Evolutionary conservation across 495 filamentous ascomycete species (phyloP).

Genomic region (Hapsidospora chrysogenum): DNA sequence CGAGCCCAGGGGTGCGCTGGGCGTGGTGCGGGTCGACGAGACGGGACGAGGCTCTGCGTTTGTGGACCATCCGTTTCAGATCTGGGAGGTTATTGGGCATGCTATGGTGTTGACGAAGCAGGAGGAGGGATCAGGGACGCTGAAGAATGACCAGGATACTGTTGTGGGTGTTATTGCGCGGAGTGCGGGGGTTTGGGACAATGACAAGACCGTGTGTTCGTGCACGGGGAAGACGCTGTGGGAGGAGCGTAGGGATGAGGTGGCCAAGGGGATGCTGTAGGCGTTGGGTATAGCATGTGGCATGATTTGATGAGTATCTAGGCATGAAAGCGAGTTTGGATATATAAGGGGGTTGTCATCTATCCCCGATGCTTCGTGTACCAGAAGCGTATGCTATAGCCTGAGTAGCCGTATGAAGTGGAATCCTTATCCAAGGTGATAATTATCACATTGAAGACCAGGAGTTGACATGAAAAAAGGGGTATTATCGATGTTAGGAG

Average conservation of each 20-base stretch:
- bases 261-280: conserved; percentile 71
- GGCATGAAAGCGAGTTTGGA: no score
- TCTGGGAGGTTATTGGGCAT: conserved; percentile 92
- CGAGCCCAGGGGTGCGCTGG: conserved; percentile 51
- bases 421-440: no score
- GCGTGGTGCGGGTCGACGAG: conserved; percentile 52
- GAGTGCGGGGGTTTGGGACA: conserved; percentile 94
- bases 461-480: no score
- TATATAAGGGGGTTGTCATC: no score
- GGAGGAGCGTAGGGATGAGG: conserved; percentile 88
- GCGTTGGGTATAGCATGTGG: no score
- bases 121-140: conserved; percentile 31
- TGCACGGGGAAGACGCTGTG: conserved; percentile 96
- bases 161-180: conserved; percentile 84
- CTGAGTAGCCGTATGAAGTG: no score
- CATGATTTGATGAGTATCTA: no score
- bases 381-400: no score
- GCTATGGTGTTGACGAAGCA: conserved; percentile 65
- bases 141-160: conserved; percentile 60
- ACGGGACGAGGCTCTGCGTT: conserved; percentile 59
- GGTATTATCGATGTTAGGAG: no score
- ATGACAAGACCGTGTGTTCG: conserved; percentile 88
- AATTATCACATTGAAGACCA: no score
- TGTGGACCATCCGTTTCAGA: conserved; percentile 59
- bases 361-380: no score